These are phyloP conservation scores for Rhamnella rubrinervis DNA, from an alignment of 331 rosid genomes.

Conservation along the genomic window DNA sequence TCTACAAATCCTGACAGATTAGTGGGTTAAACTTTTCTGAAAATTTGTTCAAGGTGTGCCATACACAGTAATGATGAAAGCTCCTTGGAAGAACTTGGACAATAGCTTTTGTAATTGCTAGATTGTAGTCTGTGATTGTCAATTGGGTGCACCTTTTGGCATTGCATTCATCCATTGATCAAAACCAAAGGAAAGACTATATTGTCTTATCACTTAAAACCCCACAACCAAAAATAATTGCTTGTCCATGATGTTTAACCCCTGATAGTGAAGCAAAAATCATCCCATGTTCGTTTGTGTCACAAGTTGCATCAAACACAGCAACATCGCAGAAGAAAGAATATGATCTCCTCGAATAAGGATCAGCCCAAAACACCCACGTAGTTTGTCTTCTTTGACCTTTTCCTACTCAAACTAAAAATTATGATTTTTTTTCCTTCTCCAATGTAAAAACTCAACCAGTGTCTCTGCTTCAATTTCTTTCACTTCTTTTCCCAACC, in stretches of 20 bases:
- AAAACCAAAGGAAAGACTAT: constrained; percentile 1
- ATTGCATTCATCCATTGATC: neutral
- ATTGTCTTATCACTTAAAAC: constrained; percentile 3
- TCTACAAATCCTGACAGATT: neutral
- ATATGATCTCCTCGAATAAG: neutral
- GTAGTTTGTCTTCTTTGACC: neutral
- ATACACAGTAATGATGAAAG: neutral
- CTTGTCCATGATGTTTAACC: neutral
- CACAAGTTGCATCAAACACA: constrained; percentile 6
- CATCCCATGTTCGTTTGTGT: neutral
- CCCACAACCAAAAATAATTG: constrained; percentile 6
- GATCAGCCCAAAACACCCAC: neutral
- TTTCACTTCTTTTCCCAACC: no score
- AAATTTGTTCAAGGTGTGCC: neutral
- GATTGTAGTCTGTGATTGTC: constrained; percentile 2
- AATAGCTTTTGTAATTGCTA: neutral
- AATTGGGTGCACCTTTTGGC: neutral
- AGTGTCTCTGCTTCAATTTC: neutral
- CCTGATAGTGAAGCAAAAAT: constrained; percentile 1
- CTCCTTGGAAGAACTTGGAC: neutral
- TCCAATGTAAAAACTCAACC: neutral
- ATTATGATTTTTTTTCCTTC: neutral
- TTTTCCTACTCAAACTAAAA: neutral
- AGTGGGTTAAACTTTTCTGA: neutral
- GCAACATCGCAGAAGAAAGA: neutral